A percentile compares a stretch with the other conserved stretches of the same genome.
phyloP scores from a whole-genome alignment of 805 yeast species.

The Sugiyamaella qingdaonensis region DNA sequence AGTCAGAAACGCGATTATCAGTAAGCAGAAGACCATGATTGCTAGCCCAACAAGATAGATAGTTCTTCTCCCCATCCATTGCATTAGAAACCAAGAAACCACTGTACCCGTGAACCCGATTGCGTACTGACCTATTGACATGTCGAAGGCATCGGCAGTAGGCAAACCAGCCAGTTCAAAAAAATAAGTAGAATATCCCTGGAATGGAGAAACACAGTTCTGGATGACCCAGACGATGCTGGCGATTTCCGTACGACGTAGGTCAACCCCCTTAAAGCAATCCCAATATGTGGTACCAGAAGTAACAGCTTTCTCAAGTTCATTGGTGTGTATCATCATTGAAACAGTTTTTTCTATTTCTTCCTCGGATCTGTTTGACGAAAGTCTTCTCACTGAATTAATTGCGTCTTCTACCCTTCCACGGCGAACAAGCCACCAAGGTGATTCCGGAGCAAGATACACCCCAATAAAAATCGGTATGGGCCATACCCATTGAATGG shows the following conservation, averaged over 20 bases:
- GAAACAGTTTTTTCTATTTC: conserved; percentile 39
- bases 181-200: conserved; percentile 19
- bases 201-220: conserved; percentile 19
- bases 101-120: conserved; percentile 44
- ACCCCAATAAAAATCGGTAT: conserved; percentile 39
- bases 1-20: conserved; percentile 43
- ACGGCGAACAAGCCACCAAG: conserved; percentile 50
- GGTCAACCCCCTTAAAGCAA: conserved; percentile 44
- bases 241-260: conserved; percentile 50
- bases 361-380: conserved; percentile 40
- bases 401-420: conserved; percentile 42
- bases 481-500: conserved; percentile 59
- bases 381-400: conserved; percentile 36
- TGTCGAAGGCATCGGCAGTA: conserved; percentile 37
- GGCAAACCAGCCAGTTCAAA: conserved; percentile 24
- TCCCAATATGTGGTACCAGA: conserved; percentile 31
- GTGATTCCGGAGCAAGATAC: conserved; percentile 51
- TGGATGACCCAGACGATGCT: conserved; percentile 44
- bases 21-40: conserved; percentile 34
- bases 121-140: conserved; percentile 42
- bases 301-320: conserved; percentile 25
- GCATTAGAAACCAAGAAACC: conserved; percentile 21
- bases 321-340: conserved; percentile 43
- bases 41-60: conserved; percentile 34
- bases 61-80: conserved; percentile 25